These are phyloP conservation scores for Westerdykella sp. DNA, from an alignment of 2,329 filamentous ascomycete species.

Conservation along the genomic window DNA sequence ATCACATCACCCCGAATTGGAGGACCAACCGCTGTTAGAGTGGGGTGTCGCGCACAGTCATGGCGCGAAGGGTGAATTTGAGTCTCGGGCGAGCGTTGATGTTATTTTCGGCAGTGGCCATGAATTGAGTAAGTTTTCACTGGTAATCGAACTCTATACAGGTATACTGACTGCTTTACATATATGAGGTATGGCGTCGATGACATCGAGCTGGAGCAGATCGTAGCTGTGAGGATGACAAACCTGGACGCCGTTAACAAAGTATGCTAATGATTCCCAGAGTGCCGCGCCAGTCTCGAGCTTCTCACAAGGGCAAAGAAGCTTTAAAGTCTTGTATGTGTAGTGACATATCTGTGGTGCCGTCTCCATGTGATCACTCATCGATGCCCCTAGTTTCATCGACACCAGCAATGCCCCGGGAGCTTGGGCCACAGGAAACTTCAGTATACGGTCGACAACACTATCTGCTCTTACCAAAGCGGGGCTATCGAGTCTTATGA, in stretches of 20 bases:
- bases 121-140: neutral
- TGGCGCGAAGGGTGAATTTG: neutral
- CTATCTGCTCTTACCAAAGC: constrained; percentile 7
- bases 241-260: neutral
- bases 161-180: neutral
- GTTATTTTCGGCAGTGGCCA: too few species aligned
- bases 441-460: constrained; percentile 9
- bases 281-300: neutral
- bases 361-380: too few species aligned
- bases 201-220: constrained; percentile 4
- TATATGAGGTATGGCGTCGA: neutral
- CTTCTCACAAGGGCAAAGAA: neutral
- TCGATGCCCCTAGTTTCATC: constrained; percentile 8
- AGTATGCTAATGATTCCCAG: neutral
- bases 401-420: constrained; percentile 6
- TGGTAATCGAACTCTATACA: neutral
- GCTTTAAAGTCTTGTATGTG: constrained; percentile 6
- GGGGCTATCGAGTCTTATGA: constrained; percentile 10
- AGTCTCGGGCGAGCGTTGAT: too few species aligned
- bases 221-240: constrained; percentile 4
- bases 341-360: neutral
- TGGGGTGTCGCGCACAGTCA: constrained; percentile 8
- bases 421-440: constrained; percentile 17
- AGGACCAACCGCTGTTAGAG: constrained; percentile 7
- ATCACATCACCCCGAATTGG: constrained; percentile 7